Conservation (phyloP, 768 basidiomycete genomes). For the Melanogaster broomeanus region DNA sequence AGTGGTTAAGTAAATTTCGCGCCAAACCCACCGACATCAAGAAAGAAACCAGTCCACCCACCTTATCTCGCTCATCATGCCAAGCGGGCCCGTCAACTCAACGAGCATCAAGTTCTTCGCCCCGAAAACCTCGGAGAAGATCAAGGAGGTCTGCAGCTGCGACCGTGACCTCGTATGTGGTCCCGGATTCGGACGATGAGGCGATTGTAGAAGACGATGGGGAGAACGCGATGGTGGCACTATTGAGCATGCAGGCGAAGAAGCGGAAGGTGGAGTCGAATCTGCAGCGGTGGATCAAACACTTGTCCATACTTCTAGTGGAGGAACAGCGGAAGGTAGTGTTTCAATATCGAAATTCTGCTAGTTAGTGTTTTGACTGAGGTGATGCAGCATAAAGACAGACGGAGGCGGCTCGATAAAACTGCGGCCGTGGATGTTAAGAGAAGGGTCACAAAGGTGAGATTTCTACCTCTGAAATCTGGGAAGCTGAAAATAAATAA, state of each 20-base stretch:
- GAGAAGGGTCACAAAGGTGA: constrained; percentile 62
- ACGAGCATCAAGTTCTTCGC: constrained; percentile 18
- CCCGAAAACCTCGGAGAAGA: constrained; percentile 46
- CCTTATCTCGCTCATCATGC: constrained; percentile 25
- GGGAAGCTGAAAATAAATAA: background rate
- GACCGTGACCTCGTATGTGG: constrained; percentile 57
- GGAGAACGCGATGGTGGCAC: constrained; percentile 32
- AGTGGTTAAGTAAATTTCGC: constrained; percentile 25
- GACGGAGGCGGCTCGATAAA: constrained; percentile 57
- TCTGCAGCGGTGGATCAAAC: constrained; percentile 68
- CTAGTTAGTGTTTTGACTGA: constrained; percentile 3
- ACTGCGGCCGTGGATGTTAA: constrained; percentile 43
- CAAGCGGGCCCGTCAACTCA: constrained; percentile 15
- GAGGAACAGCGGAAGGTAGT: constrained; percentile 73
- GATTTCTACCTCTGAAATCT: background rate
- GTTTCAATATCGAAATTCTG: background rate
- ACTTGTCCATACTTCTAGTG: constrained; percentile 58
- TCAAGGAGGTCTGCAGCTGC: constrained; percentile 58
- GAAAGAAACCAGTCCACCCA: constrained; percentile 39
- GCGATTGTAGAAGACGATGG: constrained; percentile 43
- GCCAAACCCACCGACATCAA: constrained; percentile 39
- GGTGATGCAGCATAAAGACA: constrained; percentile 55
- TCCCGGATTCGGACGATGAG: constrained; percentile 76
- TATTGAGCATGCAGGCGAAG: constrained; percentile 33
- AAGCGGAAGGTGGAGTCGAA: constrained; percentile 45